Evolutionary conservation across 805 yeast species (phyloP).

Genomic region (Jamesozyma lodderae): DNA sequence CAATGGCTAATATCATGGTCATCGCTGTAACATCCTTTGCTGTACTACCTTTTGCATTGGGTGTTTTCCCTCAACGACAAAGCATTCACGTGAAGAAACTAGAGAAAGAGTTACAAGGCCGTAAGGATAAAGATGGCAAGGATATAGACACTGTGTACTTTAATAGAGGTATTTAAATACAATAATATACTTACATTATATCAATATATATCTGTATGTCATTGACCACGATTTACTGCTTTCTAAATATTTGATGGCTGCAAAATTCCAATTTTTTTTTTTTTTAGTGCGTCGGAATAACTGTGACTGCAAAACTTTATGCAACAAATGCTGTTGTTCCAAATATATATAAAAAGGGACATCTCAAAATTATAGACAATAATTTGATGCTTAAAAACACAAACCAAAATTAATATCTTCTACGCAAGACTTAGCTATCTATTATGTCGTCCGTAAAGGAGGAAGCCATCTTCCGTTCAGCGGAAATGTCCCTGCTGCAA

Average conservation of each 20-base stretch:
- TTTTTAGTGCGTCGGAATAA: not conserved
- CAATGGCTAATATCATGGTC: conserved; percentile 71
- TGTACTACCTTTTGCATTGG: conserved; percentile 90
- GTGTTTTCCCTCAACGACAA: conserved; percentile 88
- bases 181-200: not conserved
- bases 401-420: too few species aligned
- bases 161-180: conserved; percentile 80
- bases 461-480: conserved; percentile 55
- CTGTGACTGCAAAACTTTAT: not conserved
- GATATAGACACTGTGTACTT: conserved; percentile 59
- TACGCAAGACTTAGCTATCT: too few species aligned
- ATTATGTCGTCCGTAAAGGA: conserved; percentile 18
- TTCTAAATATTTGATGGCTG: not conserved
- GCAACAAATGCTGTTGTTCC: not conserved
- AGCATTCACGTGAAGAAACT: conserved; percentile 46
- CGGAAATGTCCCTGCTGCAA: conserved; percentile 94
- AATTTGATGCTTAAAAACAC: too few species aligned
- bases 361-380: too few species aligned
- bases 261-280: not conserved
- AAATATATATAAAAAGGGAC: not conserved
- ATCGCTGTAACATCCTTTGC: conserved; percentile 78
- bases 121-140: conserved; percentile 55
- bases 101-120: conserved; percentile 54
- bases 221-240: not conserved
- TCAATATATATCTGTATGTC: too few species aligned